phyloP scores from a whole-genome alignment of 331 rosid genomes.

The Ulmus americana region DNA sequence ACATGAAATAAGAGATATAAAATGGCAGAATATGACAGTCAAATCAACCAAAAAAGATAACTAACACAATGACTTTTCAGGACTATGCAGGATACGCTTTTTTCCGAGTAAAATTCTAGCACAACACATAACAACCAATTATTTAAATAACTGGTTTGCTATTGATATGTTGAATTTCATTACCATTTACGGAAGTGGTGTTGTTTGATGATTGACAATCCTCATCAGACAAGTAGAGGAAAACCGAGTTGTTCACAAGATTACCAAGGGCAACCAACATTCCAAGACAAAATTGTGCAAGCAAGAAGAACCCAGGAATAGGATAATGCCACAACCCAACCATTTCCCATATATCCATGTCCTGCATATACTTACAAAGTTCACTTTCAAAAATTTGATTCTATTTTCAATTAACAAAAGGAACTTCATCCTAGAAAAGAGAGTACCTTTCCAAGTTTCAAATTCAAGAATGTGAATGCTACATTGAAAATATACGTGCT shows the following conservation, averaged over 20 bases:
- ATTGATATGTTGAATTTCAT: not conserved
- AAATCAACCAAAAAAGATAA: not conserved
- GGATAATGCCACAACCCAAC: conserved; percentile 97
- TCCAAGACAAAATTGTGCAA: conserved; percentile 95
- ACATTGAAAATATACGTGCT: conserved; percentile 97
- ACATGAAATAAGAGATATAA: not conserved
- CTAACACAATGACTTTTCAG: not conserved
- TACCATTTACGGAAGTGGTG: conserved; percentile 51
- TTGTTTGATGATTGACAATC: conserved; percentile 53
- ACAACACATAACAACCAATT: not conserved
- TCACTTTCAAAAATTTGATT: conserved; percentile 21
- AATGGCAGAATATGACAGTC: not conserved
- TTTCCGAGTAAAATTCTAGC: not conserved
- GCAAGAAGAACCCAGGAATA: conserved; percentile 87
- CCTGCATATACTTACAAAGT: conserved; percentile 42
- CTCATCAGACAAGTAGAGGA: conserved; percentile 76
- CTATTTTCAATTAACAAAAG: conserved; percentile 7
- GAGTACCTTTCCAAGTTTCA: conserved; percentile 85
- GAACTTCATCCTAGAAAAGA: conserved; percentile 19
- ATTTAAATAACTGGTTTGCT: conserved; percentile 2
- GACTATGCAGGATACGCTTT: not conserved
- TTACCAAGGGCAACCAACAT: conserved; percentile 93
- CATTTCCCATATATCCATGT: conserved; percentile 97
- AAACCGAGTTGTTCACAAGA: conserved; percentile 93
- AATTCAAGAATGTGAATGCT: conserved; percentile 68